Percentiles rank a stretch among this genome's conserved stretches.
Conservation (phyloP, 371 early-diverging fungal genomes). For the Mortierella sp. region DNA sequence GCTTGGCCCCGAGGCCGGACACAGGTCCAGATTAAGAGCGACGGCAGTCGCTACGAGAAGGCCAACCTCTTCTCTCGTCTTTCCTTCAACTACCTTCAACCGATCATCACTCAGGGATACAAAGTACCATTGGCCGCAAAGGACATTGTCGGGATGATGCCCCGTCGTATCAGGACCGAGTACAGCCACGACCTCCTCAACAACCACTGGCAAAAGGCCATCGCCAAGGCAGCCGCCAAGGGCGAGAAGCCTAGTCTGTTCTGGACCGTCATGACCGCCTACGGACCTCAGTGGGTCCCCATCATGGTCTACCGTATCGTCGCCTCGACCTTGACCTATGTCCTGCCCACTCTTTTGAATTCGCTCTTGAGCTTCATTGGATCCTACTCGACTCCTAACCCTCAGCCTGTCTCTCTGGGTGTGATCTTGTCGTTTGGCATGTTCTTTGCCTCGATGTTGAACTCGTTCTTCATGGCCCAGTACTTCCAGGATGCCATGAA, state of each 20-base stretch:
- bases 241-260: conserved; percentile 11
- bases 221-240: conserved; percentile 1
- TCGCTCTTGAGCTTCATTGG: conserved; percentile 13
- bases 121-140: conserved; percentile 14
- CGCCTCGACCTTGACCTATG: conserved; percentile 24
- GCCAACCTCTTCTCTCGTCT: conserved; percentile 30
- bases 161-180: conserved; percentile 16
- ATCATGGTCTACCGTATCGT: conserved; percentile 17
- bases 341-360: conserved; percentile 12
- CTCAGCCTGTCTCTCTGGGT: conserved; percentile 25
- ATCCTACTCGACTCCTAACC: background rate
- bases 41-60: conserved; percentile 17
- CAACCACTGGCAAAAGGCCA: conserved; percentile 4
- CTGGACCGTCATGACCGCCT: conserved; percentile 5
- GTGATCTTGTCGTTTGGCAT: conserved; percentile 39
- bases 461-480: conserved; percentile 38
- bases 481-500: conserved; percentile 32
- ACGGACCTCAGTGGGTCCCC: conserved; percentile 8
- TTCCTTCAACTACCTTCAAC: conserved; percentile 25
- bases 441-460: conserved; percentile 29
- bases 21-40: conserved; percentile 17
- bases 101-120: conserved; percentile 19
- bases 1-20: conserved; percentile 25
- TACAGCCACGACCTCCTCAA: conserved; percentile 7
- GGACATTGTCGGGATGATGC: conserved; percentile 32